phyloP scores from a whole-genome alignment of 768 basidiomycete species.

The Leccinellum albellum region DNA sequence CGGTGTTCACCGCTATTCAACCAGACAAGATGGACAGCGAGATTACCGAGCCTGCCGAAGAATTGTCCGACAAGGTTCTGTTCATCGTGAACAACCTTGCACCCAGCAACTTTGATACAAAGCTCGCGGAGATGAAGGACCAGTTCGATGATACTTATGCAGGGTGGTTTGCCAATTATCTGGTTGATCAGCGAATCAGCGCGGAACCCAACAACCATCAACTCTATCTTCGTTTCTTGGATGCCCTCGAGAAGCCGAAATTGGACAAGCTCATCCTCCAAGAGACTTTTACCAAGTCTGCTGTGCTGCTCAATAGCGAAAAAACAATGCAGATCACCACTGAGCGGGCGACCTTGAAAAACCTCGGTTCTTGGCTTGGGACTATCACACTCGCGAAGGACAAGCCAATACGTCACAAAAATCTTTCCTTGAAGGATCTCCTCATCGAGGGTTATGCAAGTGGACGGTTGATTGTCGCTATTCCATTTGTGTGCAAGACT shows the following conservation, averaged over 20 bases:
- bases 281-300: conserved; percentile 89
- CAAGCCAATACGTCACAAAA: conserved; percentile 87
- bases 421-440: conserved; percentile 96
- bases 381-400: conserved; percentile 90
- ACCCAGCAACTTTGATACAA: conserved; percentile 86
- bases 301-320: conserved; percentile 85
- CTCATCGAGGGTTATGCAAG: conserved; percentile 93
- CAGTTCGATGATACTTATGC: conserved; percentile 81
- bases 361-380: conserved; percentile 93
- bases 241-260: conserved; percentile 65
- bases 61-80: conserved; percentile 86
- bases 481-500: conserved; percentile 97
- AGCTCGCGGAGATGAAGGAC: conserved; percentile 80
- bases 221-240: conserved; percentile 91
- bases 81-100: conserved; percentile 99
- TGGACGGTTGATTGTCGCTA: conserved; percentile 86
- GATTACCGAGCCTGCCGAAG: conserved; percentile 72
- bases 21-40: conserved; percentile 64
- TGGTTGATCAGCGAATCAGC: conserved; percentile 93
- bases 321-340: conserved; percentile 80
- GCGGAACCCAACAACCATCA: conserved; percentile 97
- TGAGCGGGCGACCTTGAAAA: conserved; percentile 87
- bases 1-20: conserved; percentile 75
- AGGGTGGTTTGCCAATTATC: conserved; percentile 96
- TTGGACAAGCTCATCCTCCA: conserved; percentile 82